These are phyloP conservation scores for Candida patagonica DNA, from an alignment of 805 yeast genomes.

Conservation along the genomic window DNA sequence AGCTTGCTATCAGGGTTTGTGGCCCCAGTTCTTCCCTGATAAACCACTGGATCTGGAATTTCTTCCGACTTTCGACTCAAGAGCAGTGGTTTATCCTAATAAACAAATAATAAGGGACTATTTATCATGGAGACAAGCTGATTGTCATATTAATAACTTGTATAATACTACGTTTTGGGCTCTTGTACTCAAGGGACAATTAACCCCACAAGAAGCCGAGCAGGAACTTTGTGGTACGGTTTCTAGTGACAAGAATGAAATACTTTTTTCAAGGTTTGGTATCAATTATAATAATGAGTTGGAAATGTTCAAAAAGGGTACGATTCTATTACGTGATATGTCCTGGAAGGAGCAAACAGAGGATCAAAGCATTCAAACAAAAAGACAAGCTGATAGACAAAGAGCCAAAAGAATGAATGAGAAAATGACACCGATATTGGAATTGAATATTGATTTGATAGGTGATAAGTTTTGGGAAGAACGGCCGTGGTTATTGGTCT, in stretches of 20 bases:
- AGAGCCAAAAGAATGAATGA: constrained; percentile 34
- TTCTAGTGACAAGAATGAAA: constrained; percentile 80
- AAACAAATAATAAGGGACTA: constrained; percentile 59
- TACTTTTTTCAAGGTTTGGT: constrained; percentile 65
- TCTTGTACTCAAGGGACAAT: constrained; percentile 57
- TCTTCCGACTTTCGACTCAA: constrained; percentile 82
- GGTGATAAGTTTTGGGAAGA: constrained; percentile 53
- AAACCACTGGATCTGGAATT: constrained; percentile 39
- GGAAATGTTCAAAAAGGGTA: constrained; percentile 82
- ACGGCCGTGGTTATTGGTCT: constrained; percentile 30
- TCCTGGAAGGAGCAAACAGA: neutral
- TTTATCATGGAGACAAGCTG: constrained; percentile 91
- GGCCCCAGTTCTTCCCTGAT: constrained; percentile 53
- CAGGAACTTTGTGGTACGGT: constrained; percentile 61
- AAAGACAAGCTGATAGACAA: constrained; percentile 42
- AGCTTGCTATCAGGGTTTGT: constrained; percentile 58
- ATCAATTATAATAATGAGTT: constrained; percentile 88
- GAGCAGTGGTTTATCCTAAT: constrained; percentile 82
- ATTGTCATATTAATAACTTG: constrained; percentile 86
- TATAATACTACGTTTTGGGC: constrained; percentile 93
- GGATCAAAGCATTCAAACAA: constrained; percentile 8
- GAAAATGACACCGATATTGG: constrained; percentile 38
- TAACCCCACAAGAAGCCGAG: constrained; percentile 77
- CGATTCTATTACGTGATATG: constrained; percentile 45
- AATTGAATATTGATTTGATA: constrained; percentile 52